Percentiles rank a stretch among this genome's conserved stretches.
Conservation (phyloP, 768 basidiomycete genomes). For the Boletus huronensis region DNA sequence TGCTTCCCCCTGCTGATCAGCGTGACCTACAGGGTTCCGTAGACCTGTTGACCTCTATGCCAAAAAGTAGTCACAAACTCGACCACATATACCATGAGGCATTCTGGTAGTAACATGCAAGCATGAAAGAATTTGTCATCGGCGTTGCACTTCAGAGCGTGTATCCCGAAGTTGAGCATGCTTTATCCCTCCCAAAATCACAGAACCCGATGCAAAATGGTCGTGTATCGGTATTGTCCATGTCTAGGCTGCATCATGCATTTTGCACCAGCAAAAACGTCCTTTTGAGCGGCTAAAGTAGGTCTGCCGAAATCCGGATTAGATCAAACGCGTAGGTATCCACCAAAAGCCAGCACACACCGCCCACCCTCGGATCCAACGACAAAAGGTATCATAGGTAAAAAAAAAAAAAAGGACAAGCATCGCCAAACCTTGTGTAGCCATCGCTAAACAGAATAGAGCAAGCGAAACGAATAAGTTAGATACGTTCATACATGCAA, state of each 20-base stretch:
- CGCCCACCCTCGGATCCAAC: neutral
- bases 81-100: no score
- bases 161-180: neutral
- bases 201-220: neutral
- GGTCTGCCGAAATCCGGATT: neutral
- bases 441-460: neutral
- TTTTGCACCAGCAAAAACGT: neutral
- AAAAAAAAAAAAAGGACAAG: neutral
- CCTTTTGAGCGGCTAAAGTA: neutral
- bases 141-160: neutral
- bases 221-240: constrained; percentile 1
- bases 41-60: constrained; percentile 58
- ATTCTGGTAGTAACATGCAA: neutral
- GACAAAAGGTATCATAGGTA: neutral
- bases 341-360: neutral
- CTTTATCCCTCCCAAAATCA: neutral
- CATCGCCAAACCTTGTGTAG: neutral
- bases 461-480: constrained; percentile 13
- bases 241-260: neutral
- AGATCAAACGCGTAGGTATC: constrained; percentile 1
- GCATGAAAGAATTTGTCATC: neutral
- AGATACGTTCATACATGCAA: constrained; percentile 86
- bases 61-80: constrained; percentile 32
- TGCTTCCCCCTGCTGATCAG: constrained; percentile 1
- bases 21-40: constrained; percentile 14